Conservation (phyloP, 495 filamentous ascomycete species). For the Haplographium delicatum region DNA sequence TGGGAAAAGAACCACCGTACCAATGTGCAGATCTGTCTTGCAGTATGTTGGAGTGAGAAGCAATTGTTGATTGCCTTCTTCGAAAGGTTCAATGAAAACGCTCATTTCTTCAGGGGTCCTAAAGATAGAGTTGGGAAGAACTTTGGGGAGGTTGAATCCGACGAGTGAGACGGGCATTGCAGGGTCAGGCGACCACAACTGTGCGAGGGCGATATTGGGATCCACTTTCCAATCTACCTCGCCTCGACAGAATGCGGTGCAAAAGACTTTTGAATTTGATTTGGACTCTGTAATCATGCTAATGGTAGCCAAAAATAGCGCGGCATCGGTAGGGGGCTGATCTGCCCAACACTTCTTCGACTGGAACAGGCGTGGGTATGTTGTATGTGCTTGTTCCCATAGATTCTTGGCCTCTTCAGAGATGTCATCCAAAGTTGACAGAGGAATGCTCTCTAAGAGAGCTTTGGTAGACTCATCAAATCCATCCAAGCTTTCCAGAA, state of each 20-base stretch:
- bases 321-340: not conserved
- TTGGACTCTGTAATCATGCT: not conserved
- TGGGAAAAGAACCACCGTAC: too few species aligned
- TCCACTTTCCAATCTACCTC: not conserved
- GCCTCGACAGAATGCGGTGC: not conserved
- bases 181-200: not conserved
- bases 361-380: not conserved
- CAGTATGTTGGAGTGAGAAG: not conserved
- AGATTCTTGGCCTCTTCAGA: not conserved
- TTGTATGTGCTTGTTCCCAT: not conserved
- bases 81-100: not conserved
- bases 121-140: not conserved
- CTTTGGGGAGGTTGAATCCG: not conserved
- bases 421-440: not conserved
- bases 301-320: not conserved
- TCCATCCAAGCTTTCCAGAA: too few species aligned
- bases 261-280: not conserved
- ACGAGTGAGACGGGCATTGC: not conserved
- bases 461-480: too few species aligned
- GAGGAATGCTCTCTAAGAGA: not conserved
- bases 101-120: not conserved
- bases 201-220: not conserved
- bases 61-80: not conserved
- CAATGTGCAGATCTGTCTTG: not conserved
- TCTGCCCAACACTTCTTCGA: not conserved